These are phyloP conservation scores for Scleroderma citrinum DNA, from an alignment of 768 basidiomycete species.

Conservation along the genomic window DNA sequence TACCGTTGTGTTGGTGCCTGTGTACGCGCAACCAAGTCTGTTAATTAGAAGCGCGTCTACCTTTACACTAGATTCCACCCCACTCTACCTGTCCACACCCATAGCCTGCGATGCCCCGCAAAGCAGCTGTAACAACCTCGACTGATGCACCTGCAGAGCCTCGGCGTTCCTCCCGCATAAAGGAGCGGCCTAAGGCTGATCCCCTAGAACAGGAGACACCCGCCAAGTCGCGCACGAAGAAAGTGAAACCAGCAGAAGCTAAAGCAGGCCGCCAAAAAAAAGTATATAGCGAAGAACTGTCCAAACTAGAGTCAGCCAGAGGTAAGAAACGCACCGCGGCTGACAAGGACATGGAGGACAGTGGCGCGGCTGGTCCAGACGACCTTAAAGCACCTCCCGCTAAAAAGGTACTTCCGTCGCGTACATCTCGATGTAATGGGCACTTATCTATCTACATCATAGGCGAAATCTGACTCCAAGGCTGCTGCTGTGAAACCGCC, in stretches of 20 bases:
- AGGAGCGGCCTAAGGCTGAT: constrained; percentile 58
- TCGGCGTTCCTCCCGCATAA: constrained; percentile 72
- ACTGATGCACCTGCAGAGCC: constrained; percentile 38
- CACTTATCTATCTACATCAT: constrained; percentile 1
- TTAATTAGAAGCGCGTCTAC: constrained; percentile 31
- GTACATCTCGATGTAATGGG: constrained; percentile 7
- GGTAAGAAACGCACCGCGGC: constrained; percentile 51
- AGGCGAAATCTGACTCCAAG: constrained; percentile 41
- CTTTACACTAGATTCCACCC: constrained; percentile 11
- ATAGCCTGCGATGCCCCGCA: constrained; percentile 54
- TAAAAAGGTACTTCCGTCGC: constrained; percentile 49
- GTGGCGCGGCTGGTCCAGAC: constrained; percentile 30
- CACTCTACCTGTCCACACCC: neutral
- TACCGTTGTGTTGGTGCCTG: constrained; percentile 31
- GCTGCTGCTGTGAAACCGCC: constrained; percentile 27
- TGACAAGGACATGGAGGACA: constrained; percentile 35
- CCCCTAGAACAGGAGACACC: constrained; percentile 49
- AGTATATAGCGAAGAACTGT: constrained; percentile 26
- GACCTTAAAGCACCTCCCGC: constrained; percentile 45
- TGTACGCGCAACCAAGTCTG: constrained; percentile 26
- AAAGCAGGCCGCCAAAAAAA: constrained; percentile 48
- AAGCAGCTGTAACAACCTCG: constrained; percentile 46
- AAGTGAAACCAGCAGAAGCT: constrained; percentile 31
- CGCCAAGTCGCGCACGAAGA: constrained; percentile 54
- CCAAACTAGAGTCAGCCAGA: constrained; percentile 40